A percentile compares a stretch with the other conserved stretches of the same genome.
These are phyloP conservation scores for Yarrowia sp. DNA, from an alignment of 805 yeast species.

Conservation along the genomic window DNA sequence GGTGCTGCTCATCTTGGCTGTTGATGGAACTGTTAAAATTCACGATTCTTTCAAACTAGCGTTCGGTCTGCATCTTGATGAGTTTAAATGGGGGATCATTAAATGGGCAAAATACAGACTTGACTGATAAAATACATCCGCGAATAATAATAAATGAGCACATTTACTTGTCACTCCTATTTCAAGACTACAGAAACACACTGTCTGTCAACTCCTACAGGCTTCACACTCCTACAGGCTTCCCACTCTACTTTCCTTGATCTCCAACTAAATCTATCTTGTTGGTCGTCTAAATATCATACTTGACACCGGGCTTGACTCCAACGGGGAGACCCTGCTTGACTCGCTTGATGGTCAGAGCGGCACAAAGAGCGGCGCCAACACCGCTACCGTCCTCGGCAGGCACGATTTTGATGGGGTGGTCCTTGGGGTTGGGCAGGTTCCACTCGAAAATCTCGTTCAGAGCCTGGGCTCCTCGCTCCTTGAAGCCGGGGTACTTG, in stretches of 20 bases:
- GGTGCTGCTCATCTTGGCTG: constrained; percentile 25
- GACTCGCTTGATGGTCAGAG: constrained; percentile 83
- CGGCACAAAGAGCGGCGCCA: constrained; percentile 98
- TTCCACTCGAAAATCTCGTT: constrained; percentile 89
- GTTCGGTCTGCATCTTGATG: background rate
- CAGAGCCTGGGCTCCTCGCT: constrained; percentile 86
- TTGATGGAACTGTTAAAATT: constrained; percentile 1
- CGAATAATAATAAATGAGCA: too few relatives aligned
- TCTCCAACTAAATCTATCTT: background rate
- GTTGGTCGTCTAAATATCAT: constrained; percentile 32
- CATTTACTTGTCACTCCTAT: too few relatives aligned
- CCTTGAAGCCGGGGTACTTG: constrained; percentile 90
- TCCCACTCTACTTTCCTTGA: too few relatives aligned
- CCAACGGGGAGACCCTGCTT: constrained; percentile 60
- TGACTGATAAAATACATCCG: too few relatives aligned
- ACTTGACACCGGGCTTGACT: constrained; percentile 40
- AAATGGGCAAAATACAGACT: too few relatives aligned
- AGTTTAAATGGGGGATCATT: too few relatives aligned
- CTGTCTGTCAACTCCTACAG: too few relatives aligned
- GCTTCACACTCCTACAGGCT: too few relatives aligned
- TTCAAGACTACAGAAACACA: too few relatives aligned
- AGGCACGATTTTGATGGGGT: constrained; percentile 84
- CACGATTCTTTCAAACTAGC: constrained; percentile 17
- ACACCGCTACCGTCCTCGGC: constrained; percentile 99
- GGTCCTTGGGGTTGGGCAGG: constrained; percentile 57